Evolutionary conservation across 345 rosid genomes (phyloP).

Genomic region (Rubroshorea leprosula): DNA sequence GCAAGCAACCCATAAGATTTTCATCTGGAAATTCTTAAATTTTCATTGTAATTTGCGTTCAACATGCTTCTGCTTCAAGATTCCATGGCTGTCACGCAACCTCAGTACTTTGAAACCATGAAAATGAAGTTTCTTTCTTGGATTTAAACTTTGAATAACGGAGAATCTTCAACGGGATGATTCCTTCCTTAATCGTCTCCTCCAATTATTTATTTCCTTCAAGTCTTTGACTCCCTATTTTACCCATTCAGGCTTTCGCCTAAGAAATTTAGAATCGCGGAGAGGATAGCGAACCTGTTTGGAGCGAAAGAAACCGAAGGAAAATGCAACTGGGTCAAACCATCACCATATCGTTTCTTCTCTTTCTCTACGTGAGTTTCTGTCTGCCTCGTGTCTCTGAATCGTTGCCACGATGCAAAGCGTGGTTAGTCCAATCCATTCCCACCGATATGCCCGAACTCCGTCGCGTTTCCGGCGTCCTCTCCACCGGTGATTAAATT

Average conservation of each 20-base stretch:
- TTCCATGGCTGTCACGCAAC: not conserved
- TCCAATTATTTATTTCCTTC: no score
- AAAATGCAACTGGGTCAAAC: slow-evolving; percentile 10
- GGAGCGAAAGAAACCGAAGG: not conserved
- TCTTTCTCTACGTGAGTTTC: slow-evolving; percentile 27
- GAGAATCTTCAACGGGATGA: not conserved
- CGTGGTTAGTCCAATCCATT: slow-evolving; percentile 93
- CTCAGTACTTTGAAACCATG: not conserved
- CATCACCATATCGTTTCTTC: slow-evolving; percentile 1
- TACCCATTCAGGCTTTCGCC: not conserved
- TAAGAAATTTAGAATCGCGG: no score
- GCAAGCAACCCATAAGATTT: no score
- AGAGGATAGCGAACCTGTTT: not conserved
- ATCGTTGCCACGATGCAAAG: slow-evolving; percentile 48
- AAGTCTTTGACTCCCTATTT: not conserved
- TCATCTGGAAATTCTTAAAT: no score
- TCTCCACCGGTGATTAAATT: slow-evolving; percentile 63
- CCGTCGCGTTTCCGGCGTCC: slow-evolving; percentile 60
- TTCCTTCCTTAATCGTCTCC: not conserved
- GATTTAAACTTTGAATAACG: not conserved
- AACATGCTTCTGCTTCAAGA: slow-evolving; percentile 2
- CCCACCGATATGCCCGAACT: slow-evolving; percentile 89
- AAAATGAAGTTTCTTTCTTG: not conserved
- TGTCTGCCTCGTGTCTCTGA: slow-evolving; percentile 18
- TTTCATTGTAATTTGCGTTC: no score